Evolutionary conservation across 164 flowering plant genomes (phyloP).

Genomic region (Vitis cinerea): DNA sequence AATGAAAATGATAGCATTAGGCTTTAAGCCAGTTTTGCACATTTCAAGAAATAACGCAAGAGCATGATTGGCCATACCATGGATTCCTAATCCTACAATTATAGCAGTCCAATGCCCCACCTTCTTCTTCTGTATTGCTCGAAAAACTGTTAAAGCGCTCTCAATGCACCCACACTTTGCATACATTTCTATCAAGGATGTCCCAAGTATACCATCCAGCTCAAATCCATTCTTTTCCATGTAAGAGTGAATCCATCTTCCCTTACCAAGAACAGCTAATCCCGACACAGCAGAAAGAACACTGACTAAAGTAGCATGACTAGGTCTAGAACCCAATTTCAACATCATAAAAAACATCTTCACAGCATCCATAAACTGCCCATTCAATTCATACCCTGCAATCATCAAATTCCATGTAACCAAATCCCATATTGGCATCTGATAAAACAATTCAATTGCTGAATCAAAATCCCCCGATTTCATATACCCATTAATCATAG

Average conservation of each 20-base stretch:
- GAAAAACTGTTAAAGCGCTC: conserved; percentile 22
- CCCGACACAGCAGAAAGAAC: conserved; percentile 29
- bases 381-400: conserved; percentile 25
- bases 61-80: conserved; percentile 28
- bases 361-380: conserved; percentile 20
- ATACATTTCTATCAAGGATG: conserved; percentile 35
- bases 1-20: conserved; percentile 28
- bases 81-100: conserved; percentile 31
- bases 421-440: conserved; percentile 16
- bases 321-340: conserved; percentile 15
- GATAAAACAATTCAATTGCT: conserved; percentile 19
- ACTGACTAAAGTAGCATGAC: conserved; percentile 24
- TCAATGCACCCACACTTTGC: conserved; percentile 35
- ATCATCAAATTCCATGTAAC: conserved; percentile 34
- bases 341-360: conserved; percentile 17
- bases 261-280: conserved; percentile 24
- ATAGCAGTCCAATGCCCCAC: conserved; percentile 35
- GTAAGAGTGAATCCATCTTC: conserved; percentile 32
- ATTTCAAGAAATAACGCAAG: conserved; percentile 24
- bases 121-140: conserved; percentile 19
- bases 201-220: conserved; percentile 26
- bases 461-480: conserved; percentile 16
- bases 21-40: conserved; percentile 23
- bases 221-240: conserved; percentile 19
- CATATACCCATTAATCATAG: conserved; percentile 33